Conservation (phyloP, 2,329 filamentous ascomycete genomes). For the Aspergillus terreus region DNA sequence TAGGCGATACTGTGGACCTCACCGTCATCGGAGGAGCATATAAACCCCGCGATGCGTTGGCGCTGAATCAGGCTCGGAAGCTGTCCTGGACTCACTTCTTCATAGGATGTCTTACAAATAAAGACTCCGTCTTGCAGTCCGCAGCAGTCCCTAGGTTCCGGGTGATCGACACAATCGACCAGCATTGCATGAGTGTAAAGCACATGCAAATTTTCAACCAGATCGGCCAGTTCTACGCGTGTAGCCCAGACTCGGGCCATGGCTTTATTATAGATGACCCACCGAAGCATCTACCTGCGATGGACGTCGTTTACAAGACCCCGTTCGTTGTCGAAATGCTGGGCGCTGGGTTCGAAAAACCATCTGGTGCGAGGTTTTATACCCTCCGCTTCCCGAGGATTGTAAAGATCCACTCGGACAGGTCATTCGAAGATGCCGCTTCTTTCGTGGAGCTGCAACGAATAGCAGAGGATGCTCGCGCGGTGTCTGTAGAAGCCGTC, state of each 20-base stretch:
- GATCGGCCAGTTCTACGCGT: slow-evolving; percentile 44
- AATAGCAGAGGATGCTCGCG: slow-evolving; percentile 58
- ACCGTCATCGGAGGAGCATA: slow-evolving; percentile 73
- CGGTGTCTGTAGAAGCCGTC: slow-evolving; percentile 49
- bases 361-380: slow-evolving; percentile 65
- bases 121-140: slow-evolving; percentile 53
- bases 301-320: slow-evolving; percentile 56
- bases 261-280: slow-evolving; percentile 48
- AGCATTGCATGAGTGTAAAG: slow-evolving; percentile 45
- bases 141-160: slow-evolving; percentile 57
- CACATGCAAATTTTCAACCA: slow-evolving; percentile 51
- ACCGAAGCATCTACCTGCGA: slow-evolving; percentile 30
- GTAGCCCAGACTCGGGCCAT: slow-evolving; percentile 31
- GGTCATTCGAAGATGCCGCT: slow-evolving; percentile 64
- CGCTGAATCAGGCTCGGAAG: slow-evolving; percentile 48
- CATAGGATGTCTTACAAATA: slow-evolving; percentile 71
- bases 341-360: slow-evolving; percentile 75
- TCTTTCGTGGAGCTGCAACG: slow-evolving; percentile 67
- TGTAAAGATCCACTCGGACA: slow-evolving; percentile 73
- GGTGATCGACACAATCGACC: slow-evolving; percentile 61
- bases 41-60: slow-evolving; percentile 59
- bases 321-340: slow-evolving; percentile 77
- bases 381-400: slow-evolving; percentile 73
- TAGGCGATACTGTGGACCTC: slow-evolving; percentile 82
- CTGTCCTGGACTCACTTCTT: slow-evolving; percentile 77